Evolutionary conservation across 2,329 filamentous ascomycete genomes (phyloP).

Genomic region (Dactylellina drechsleri): DNA sequence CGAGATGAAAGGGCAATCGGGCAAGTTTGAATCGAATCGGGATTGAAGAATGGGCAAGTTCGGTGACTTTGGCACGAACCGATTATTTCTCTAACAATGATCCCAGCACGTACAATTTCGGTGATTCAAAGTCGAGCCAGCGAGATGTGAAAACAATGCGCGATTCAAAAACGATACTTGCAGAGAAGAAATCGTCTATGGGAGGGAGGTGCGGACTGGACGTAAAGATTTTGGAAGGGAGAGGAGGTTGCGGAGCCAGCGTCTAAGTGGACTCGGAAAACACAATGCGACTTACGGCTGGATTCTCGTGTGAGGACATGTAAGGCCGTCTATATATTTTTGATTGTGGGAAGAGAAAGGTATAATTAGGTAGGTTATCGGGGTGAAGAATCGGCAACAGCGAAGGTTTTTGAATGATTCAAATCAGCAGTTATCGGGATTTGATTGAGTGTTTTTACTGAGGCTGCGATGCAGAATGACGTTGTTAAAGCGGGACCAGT

Average conservation of each 20-base stretch:
- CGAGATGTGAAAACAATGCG: too few species aligned
- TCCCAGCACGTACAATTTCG: neutral
- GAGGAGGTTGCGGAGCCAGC: too few species aligned
- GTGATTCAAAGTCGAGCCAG: neutral
- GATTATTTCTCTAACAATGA: neutral
- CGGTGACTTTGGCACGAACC: slow-evolving; percentile 36
- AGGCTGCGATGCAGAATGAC: slow-evolving; percentile 48
- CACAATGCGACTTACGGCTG: too few species aligned
- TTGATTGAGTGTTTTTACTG: slow-evolving; percentile 4
- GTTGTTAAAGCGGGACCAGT: slow-evolving; percentile 35
- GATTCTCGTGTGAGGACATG: too few species aligned
- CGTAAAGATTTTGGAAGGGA: too few species aligned
- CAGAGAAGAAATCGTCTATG: too few species aligned
- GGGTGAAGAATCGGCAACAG: neutral
- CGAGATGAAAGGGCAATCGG: slow-evolving; percentile 14
- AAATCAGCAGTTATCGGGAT: neutral
- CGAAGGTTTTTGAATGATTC: neutral
- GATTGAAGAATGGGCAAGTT: neutral
- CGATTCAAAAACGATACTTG: too few species aligned
- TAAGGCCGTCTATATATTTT: too few species aligned
- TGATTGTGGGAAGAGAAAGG: too few species aligned
- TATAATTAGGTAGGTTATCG: too few species aligned
- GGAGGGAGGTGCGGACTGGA: too few species aligned
- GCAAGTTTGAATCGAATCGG: slow-evolving; percentile 4
- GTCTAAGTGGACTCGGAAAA: too few species aligned